phyloP scores from a whole-genome alignment of 768 basidiomycete genomes.

The Phlegmacium glaucopus region DNA sequence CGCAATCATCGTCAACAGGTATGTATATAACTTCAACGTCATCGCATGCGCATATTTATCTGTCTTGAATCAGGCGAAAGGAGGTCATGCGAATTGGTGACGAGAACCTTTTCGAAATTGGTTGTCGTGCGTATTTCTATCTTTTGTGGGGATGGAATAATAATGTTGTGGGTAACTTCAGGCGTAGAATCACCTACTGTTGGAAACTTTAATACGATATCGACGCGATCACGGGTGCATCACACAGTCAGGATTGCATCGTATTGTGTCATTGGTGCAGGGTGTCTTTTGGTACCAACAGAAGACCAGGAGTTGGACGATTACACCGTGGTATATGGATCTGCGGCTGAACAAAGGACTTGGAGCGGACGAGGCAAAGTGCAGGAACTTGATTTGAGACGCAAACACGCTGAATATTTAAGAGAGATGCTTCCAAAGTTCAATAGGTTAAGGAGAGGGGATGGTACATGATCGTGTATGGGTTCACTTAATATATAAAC shows the following conservation, averaged over 20 bases:
- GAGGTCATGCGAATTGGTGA: slow-evolving; percentile 93
- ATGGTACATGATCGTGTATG: slow-evolving; percentile 37
- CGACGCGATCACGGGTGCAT: slow-evolving; percentile 79
- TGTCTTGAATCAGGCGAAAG: slow-evolving; percentile 44
- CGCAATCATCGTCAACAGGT: slow-evolving; percentile 88
- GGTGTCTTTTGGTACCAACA: slow-evolving; percentile 73
- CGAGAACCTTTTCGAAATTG: slow-evolving; percentile 92
- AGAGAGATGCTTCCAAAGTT: slow-evolving; percentile 91
- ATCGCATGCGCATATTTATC: background rate
- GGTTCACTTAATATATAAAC: slow-evolving; percentile 2
- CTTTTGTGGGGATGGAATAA: background rate
- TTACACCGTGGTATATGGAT: slow-evolving; percentile 83
- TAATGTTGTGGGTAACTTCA: slow-evolving; percentile 26
- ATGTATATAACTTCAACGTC: slow-evolving; percentile 3
- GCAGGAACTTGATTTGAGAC: slow-evolving; percentile 79
- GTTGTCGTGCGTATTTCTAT: slow-evolving; percentile 64
- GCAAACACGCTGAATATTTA: slow-evolving; percentile 90
- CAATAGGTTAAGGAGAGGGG: slow-evolving; percentile 65
- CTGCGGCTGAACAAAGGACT: slow-evolving; percentile 62
- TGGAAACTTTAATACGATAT: slow-evolving; percentile 84
- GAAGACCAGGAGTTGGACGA: slow-evolving; percentile 79
- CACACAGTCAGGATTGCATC: slow-evolving; percentile 77
- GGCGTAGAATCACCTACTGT: slow-evolving; percentile 85
- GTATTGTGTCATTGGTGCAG: slow-evolving; percentile 81
- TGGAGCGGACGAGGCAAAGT: slow-evolving; percentile 87